Percentiles rank a stretch among this genome's conserved stretches.
These are phyloP conservation scores for Annulohypoxylon maeteangense DNA, from an alignment of 495 filamentous ascomycete species.

Conservation along the genomic window DNA sequence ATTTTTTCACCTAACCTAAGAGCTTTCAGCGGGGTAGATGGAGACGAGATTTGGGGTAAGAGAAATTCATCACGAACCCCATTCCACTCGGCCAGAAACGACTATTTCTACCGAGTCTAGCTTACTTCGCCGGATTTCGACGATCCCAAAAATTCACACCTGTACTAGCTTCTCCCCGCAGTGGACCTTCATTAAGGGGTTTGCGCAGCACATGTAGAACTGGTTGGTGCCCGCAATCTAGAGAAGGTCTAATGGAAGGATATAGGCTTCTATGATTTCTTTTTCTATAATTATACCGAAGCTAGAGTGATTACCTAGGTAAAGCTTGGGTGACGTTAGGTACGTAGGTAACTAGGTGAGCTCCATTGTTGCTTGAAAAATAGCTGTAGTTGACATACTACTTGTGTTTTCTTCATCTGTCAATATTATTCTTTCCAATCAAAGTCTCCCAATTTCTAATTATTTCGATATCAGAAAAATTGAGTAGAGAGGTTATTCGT, in stretches of 20 bases:
- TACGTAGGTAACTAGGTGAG: slow-evolving; percentile 10
- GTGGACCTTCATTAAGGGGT: slow-evolving; percentile 20
- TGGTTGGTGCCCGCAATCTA: slow-evolving; percentile 29
- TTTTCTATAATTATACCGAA: not conserved
- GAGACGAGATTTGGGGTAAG: slow-evolving; percentile 28
- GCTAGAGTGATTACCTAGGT: slow-evolving; percentile 6
- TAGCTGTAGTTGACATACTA: not conserved
- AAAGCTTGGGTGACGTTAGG: not conserved
- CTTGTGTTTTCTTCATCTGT: not conserved
- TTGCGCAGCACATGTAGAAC: slow-evolving; percentile 1
- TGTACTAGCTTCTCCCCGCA: slow-evolving; percentile 18
- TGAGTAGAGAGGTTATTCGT: not conserved
- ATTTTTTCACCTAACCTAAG: not conserved
- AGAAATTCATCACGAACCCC: slow-evolving; percentile 1
- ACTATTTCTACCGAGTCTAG: slow-evolving; percentile 35
- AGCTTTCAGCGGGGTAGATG: slow-evolving; percentile 31
- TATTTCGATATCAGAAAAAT: not conserved
- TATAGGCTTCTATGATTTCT: not conserved
- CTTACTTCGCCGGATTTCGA: slow-evolving; percentile 27
- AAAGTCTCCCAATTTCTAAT: not conserved
- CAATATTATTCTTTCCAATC: not conserved
- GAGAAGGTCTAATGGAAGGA: not conserved
- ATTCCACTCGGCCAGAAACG: slow-evolving; percentile 35
- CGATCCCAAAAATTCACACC: slow-evolving; percentile 4
- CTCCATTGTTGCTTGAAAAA: slow-evolving; percentile 26